Evolutionary conservation across 768 basidiomycete species (phyloP).

Genomic region (Tulasnella sp.): DNA sequence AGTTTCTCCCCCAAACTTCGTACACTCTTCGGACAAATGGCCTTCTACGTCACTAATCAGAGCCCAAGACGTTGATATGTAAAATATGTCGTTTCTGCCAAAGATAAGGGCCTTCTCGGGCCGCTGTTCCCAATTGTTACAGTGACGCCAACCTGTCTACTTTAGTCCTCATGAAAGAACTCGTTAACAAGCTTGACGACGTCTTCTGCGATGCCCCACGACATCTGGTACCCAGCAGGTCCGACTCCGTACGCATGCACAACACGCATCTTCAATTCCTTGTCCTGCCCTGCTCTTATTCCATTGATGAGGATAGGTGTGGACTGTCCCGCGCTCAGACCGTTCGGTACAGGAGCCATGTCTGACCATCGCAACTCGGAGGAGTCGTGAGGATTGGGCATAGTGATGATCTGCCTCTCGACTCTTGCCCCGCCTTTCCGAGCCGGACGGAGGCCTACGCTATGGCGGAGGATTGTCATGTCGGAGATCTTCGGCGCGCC

Average conservation of each 20-base stretch:
- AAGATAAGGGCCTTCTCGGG: too few species aligned
- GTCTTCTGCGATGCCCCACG: constrained; percentile 36
- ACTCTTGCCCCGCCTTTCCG: constrained; percentile 46
- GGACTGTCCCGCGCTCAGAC: constrained; percentile 14
- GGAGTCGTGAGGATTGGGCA: constrained; percentile 13
- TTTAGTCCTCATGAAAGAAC: constrained; percentile 1
- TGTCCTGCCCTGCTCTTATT: constrained; percentile 20
- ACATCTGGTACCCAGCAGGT: constrained; percentile 21
- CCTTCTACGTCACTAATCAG: too few species aligned
- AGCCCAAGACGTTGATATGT: too few species aligned
- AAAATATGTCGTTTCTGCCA: too few species aligned
- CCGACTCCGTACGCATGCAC: constrained; percentile 56
- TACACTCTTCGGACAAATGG: too few species aligned
- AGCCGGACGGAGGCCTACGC: constrained; percentile 48
- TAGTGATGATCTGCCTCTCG: constrained; percentile 36
- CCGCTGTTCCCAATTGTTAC: too few species aligned
- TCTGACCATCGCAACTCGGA: not conserved
- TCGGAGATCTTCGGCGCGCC: constrained; percentile 21
- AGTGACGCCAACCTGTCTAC: too few species aligned
- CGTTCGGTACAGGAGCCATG: constrained; percentile 13
- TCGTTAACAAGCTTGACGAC: constrained; percentile 23
- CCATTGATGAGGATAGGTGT: constrained; percentile 19
- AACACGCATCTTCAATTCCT: constrained; percentile 25
- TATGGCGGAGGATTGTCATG: constrained; percentile 39
- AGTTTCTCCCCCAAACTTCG: too few species aligned